Evolutionary conservation across 2,329 filamentous ascomycete species (phyloP), one percentile per base, ranked within the genome.

Genomic region (Penicillium sp.): DNA sequence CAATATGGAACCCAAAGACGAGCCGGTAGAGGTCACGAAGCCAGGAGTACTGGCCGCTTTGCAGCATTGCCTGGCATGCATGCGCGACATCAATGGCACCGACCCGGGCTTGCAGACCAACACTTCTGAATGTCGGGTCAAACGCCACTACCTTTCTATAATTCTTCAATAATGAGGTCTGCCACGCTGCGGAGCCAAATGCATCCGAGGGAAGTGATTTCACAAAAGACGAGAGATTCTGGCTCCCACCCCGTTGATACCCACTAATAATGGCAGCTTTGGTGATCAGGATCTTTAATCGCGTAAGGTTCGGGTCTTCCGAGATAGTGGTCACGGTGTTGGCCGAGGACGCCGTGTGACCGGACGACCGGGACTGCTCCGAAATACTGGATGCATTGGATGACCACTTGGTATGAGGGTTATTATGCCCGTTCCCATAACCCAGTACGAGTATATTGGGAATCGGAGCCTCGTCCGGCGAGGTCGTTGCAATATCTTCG

Each of bases 401-500:
- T 1, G 90, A 91, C 90, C 91, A 96, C 55, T 71, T 69, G 11
- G 65, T 62, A 52, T 70, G 69, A 10, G 63, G 57, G 45, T 43
- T 52, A 59, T 88, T 82, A 8, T 88, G 83, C 5, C 79, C 81
- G 33, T 80, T 81, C 43, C 84, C 83, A 5, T 90, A 88, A 3
- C 91, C 91, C 0, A 96, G 82, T 0, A 97, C 87, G 49, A 96
- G 81, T 63, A 97, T 96, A 67, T 96, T 95, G 6, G 91, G 92
- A 52, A 91, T 84, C 37, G 86, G 87, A 0, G 87, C 84, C 61
- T 89, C 89, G 53, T 93, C 90, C 0, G 89, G 88, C 0, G 91
- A 95, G 4, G 90, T 85, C 0, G 89, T 91, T 66, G 94, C 87
- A 0, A 88, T 91, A 69, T 97, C 92, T 71, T 97, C 93, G 65